Evolutionary conservation across 495 filamentous ascomycete species (phyloP).

Genomic region (Lasiosphaeria miniovina): DNA sequence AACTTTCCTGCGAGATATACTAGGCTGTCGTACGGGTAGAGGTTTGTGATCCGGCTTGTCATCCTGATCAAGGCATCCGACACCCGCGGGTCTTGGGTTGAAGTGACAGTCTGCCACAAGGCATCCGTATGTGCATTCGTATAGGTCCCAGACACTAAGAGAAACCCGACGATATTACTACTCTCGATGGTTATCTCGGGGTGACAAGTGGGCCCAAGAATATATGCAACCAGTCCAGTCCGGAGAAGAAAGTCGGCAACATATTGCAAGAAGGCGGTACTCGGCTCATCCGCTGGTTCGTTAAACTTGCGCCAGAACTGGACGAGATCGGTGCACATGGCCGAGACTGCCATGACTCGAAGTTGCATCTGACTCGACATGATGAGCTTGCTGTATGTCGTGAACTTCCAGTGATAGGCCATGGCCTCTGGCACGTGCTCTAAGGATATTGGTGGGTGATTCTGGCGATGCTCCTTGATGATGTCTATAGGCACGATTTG

Average conservation of each 20-base stretch:
- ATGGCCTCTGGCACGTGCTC: conserved; percentile 47
- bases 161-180: conserved; percentile 80
- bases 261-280: conserved; percentile 56
- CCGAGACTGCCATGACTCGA: conserved; percentile 66
- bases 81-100: conserved; percentile 80
- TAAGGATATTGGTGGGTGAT: conserved; percentile 26
- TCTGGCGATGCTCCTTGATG: conserved; percentile 30
- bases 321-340: conserved; percentile 72
- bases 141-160: conserved; percentile 78
- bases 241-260: conserved; percentile 62
- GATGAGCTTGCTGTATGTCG: conserved; percentile 65
- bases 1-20: conserved; percentile 76
- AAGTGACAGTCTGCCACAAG: conserved; percentile 80
- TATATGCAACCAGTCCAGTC: conserved; percentile 72
- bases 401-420: conserved; percentile 66
- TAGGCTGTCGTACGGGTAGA: conserved; percentile 55
- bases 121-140: conserved; percentile 68
- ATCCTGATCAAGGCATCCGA: conserved; percentile 75
- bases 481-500: conserved; percentile 29
- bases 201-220: conserved; percentile 88
- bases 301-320: conserved; percentile 49
- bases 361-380: conserved; percentile 86
- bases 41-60: conserved; percentile 61
- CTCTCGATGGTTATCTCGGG: conserved; percentile 80
- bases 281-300: conserved; percentile 41